These are phyloP conservation scores for Aegilops bicornis DNA, from an alignment of 176 grass and related monocot species.

Conservation along the genomic window DNA sequence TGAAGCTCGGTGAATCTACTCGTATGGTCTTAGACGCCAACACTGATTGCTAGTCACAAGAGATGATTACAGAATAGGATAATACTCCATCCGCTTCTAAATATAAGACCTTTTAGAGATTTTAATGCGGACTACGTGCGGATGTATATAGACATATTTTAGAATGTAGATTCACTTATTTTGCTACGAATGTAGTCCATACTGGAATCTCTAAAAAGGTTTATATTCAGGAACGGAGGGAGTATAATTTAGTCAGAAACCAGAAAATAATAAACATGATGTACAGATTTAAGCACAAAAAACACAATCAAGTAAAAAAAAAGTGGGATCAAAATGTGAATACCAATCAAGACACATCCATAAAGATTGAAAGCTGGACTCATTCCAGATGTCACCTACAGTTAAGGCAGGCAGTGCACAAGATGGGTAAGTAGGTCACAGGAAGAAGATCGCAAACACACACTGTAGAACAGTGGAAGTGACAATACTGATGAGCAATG, in stretches of 20 bases:
- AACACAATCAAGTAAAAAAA: neutral
- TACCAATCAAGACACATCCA: slow-evolving; percentile 95
- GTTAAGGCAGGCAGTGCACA: slow-evolving; percentile 32
- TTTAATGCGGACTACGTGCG: too few species aligned
- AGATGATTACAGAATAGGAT: slow-evolving; percentile 4
- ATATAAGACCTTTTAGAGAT: too few species aligned
- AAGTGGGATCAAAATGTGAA: neutral
- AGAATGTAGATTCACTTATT: too few species aligned
- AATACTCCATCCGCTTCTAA: neutral
- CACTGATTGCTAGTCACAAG: neutral
- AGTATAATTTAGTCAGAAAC: neutral
- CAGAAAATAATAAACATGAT: slow-evolving; percentile 12
- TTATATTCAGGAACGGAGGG: too few species aligned
- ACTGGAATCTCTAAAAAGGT: too few species aligned
- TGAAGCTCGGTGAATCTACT: neutral
- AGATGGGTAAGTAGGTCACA: neutral
- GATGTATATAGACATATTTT: too few species aligned
- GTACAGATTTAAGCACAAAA: slow-evolving; percentile 4
- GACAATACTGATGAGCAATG: neutral
- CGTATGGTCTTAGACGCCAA: neutral
- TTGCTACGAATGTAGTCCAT: too few species aligned
- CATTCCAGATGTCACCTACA: slow-evolving; percentile 98
- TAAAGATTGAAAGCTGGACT: slow-evolving; percentile 96
- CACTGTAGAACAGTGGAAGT: slow-evolving; percentile 27
- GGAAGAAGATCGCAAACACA: slow-evolving; percentile 18